Base-by-base conservation (phyloP, 164 flowering plant species). In the Umbellularia californica region DNA sequence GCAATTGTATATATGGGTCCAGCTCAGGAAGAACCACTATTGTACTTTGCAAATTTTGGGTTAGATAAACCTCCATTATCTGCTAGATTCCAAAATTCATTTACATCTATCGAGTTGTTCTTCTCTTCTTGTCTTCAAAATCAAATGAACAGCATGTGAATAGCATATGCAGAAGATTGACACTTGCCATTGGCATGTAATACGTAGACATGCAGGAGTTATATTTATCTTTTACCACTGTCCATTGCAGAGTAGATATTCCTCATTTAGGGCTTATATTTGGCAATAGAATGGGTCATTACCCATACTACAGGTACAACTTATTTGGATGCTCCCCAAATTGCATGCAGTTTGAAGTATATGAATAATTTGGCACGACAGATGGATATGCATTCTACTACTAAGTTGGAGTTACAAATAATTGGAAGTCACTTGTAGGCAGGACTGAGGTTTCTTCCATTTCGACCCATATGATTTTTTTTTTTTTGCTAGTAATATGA, bases 41-140 rank as follows among this genome's bases (percentile, higher is more conserved):
- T 76, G 64, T 92, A 93, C 89, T 96, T 93, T 82, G 82, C 91
- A 50, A 91, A 85, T 80, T 87, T 93, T 65, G 98, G 98, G 99
- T 74, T 79, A 75, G 69, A 86, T 75, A 68, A 81, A 77, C 77
- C 81, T 84, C 71, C 68, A 70, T 58, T 69, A n/a, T 60, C n/a
- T 72, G 33, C 20, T 66, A 30, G 58, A 27, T 50, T 67, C 14
- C 5, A 65, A 65, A 65, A 7, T 28, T 24, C 47, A 41, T 11
- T 65, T 25, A 60, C 23, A 60, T 65, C 28, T 11, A 65, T 65
- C 5, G 17, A 65, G 30, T 25, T 65, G 3, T 20, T 3, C 17
- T 15, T 14, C 17, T 55, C 60, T 19, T 55, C 60, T 52, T 9
- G 58, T 52, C 58, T 55, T 55, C 60, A 25, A 24, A 24, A 24